Percentiles rank a stretch among this genome's conserved stretches.
Conservation (phyloP, 805 yeast species). For the Hanseniaspora valbyensis region DNA sequence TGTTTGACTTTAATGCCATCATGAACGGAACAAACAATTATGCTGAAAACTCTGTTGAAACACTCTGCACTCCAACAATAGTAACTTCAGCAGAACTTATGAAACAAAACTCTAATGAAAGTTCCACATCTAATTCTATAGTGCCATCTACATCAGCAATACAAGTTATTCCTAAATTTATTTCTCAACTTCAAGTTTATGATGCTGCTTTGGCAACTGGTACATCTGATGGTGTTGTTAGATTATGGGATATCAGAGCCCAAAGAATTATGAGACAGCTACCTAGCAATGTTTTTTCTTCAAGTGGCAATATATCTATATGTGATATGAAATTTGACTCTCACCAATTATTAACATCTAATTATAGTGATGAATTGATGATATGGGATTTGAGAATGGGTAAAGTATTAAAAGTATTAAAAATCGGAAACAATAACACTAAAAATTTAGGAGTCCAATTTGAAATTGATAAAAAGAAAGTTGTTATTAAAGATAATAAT, state of each 20-base stretch:
- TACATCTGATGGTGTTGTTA: constrained; percentile 60
- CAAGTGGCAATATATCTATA: constrained; percentile 50
- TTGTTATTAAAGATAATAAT: constrained; percentile 45
- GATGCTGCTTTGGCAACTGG: constrained; percentile 75
- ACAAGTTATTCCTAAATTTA: constrained; percentile 32
- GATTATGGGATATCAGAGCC: constrained; percentile 65
- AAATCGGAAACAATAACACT: constrained; percentile 37
- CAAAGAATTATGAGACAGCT: constrained; percentile 48
- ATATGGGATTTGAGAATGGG: constrained; percentile 70
- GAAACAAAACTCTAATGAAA: constrained; percentile 5
- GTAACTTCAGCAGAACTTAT: constrained; percentile 17
- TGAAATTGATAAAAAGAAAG: constrained; percentile 48
- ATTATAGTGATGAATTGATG: constrained; percentile 30
- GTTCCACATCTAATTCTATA: background rate
- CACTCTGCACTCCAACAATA: constrained; percentile 16
- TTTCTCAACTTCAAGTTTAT: constrained; percentile 58
- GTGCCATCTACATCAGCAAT: background rate
- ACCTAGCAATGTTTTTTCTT: background rate
- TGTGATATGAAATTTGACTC: constrained; percentile 61
- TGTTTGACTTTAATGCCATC: constrained; percentile 11
- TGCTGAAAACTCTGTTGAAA: background rate
- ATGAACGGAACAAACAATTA: constrained; percentile 7
- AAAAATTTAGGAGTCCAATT: constrained; percentile 36
- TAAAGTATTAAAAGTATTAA: constrained; percentile 47
- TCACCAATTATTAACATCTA: constrained; percentile 19